Base-by-base conservation (phyloP, 148 eudicot genomes). In the Pouteria glomerata region DNA sequence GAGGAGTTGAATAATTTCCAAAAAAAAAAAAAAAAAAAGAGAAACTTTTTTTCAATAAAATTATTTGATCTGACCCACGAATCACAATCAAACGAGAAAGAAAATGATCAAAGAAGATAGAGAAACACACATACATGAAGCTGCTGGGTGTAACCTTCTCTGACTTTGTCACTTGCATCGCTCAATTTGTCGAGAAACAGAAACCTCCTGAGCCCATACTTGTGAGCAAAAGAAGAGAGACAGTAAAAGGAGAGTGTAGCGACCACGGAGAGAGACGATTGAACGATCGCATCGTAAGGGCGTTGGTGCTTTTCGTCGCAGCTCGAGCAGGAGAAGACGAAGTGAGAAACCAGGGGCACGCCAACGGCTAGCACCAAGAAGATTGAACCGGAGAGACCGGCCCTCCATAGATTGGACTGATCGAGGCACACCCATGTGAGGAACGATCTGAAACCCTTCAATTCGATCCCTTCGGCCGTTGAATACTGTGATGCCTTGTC, bases 281-380 rank as follows among this genome's bases (percentile, higher is more conserved):
- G 89, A 2, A 89, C 87, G 57, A 91, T 79, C n/a, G 81, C 76
- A 55, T 91, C 90, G 68, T 78, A 89, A 1, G 98, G 98, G 55
- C 82, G 73, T 50, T 69, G 87, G 53, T 89, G 89, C 27, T 73
- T 74, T 1, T 73, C 35, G 68, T 84, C 89, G 65, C 98, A 85
- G 16, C 74, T 76, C 0, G 85, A 64, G 51, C 98, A 89, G 16
- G 82, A 58, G 6, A 84, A 73, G 1, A 78, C 74, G 66, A 87
- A 81, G 81, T 94, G 93, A 0, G 93, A 74, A 0, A 86, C 57
- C 18, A 87, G 66, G 0, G 98, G 98, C 14, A 94, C 86, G 0
- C 80, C 85, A 2, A 94, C 69, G 31, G 73, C 83, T 0, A 94
- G 83, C 1, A 94, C 60, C 60, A 80, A 78, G 80, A 94, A 94